Conservation (phyloP, 1,284 basidiomycete species). For the Irpex sp. region DNA sequence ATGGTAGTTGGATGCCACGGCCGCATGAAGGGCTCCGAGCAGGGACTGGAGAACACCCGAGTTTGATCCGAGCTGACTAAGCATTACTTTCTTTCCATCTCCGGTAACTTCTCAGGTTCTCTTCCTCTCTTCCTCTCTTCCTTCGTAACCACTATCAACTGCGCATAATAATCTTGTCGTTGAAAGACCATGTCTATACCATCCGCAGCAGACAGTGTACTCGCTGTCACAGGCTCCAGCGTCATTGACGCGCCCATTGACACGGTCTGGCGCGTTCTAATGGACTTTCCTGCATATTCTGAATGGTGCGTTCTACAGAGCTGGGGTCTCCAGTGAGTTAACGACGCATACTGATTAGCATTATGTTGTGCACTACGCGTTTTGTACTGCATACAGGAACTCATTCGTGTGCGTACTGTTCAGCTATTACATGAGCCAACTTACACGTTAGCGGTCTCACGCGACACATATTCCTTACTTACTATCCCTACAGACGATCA, state of each 20-base stretch:
- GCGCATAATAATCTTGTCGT: neutral
- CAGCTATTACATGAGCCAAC: neutral
- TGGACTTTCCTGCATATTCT: slow-evolving; percentile 46
- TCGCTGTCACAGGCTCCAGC: slow-evolving; percentile 34
- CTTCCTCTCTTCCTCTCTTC: no score
- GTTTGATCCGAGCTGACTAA: no score
- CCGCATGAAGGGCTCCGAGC: no score
- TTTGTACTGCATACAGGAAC: slow-evolving; percentile 45
- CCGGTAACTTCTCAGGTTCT: neutral
- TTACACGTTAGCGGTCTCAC: neutral
- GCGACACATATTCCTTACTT: no score
- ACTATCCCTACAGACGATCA: slow-evolving; percentile 39
- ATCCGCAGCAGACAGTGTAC: slow-evolving; percentile 24
- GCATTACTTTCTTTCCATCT: neutral
- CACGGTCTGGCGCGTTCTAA: slow-evolving; percentile 43
- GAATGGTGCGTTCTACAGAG: slow-evolving; percentile 38
- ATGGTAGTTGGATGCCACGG: no score
- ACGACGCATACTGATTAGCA: neutral
- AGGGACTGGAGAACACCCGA: no score
- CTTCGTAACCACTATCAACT: neutral
- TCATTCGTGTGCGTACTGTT: slow-evolving; percentile 51
- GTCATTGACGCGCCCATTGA: slow-evolving; percentile 45
- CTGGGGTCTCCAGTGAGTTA: neutral
- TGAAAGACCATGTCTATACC: slow-evolving; percentile 4
- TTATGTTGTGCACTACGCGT: neutral